Percentiles rank a stretch among this genome's conserved stretches.
These are phyloP conservation scores for Huntiella abstrusa DNA, from an alignment of 2,329 filamentous ascomycete genomes.

Conservation along the genomic window DNA sequence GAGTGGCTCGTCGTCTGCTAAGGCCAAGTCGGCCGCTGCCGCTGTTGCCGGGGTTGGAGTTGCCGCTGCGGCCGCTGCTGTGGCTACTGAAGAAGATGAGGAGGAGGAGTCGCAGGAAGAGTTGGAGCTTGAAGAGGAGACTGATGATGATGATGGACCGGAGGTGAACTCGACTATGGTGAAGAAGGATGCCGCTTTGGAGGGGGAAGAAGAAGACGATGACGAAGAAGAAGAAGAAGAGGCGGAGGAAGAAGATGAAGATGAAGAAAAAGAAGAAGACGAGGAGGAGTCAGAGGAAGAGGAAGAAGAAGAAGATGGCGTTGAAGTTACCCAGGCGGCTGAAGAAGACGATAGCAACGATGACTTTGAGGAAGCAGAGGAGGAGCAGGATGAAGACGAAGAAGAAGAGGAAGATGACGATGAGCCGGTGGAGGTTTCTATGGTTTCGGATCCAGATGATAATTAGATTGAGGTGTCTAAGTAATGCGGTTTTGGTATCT, in stretches of 20 bases:
- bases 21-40: conserved; percentile 6
- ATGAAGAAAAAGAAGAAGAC: conserved; percentile 2
- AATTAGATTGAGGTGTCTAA: conserved; percentile 7
- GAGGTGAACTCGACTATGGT: background rate
- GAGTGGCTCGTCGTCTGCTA: background rate
- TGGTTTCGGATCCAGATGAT: conserved; percentile 10
- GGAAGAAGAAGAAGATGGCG: conserved; percentile 28
- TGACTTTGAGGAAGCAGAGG: conserved; percentile 8
- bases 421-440: conserved; percentile 4
- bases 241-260: background rate
- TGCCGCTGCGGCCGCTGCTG: background rate
- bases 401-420: conserved; percentile 8
- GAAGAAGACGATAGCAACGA: conserved; percentile 4
- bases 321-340: conserved; percentile 13
- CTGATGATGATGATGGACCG: conserved; percentile 1
- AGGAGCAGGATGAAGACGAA: conserved; percentile 2
- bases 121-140: conserved; percentile 1
- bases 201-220: conserved; percentile 16
- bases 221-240: conserved; percentile 24
- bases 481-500: conserved; percentile 4
- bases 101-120: conserved; percentile 5
- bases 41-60: conserved; percentile 3
- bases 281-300: conserved; percentile 14
- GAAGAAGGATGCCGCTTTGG: conserved; percentile 1
- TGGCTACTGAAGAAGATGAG: conserved; percentile 1